Conservation (phyloP, 257 asterid genomes). For the Mitragyna speciosa region DNA sequence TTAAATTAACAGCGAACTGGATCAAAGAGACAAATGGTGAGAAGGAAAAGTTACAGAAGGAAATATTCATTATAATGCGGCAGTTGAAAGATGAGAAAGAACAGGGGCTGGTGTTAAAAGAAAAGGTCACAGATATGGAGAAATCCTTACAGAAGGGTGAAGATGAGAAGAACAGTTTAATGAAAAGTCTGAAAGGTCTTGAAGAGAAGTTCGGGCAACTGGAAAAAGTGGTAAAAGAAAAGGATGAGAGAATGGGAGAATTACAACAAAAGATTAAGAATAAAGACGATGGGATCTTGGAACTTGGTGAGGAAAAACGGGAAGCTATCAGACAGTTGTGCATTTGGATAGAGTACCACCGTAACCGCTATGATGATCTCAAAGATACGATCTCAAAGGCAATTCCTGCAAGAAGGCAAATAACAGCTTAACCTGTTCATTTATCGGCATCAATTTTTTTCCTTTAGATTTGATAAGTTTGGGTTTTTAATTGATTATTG, state of each 20-base stretch:
- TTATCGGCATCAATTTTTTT: background rate
- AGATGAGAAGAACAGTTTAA: constrained; percentile 45
- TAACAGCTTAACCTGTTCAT: constrained; percentile 34
- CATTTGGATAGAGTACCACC: constrained; percentile 76
- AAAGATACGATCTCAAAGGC: constrained; percentile 50
- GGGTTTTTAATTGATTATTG: background rate
- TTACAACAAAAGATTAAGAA: constrained; percentile 47
- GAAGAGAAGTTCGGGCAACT: constrained; percentile 49
- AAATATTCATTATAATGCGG: constrained; percentile 36
- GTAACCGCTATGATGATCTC: constrained; percentile 59
- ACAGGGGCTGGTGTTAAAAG: constrained; percentile 30
- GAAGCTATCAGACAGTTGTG: constrained; percentile 85
- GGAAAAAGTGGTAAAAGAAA: constrained; percentile 39
- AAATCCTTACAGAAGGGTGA: constrained; percentile 33
- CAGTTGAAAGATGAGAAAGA: constrained; percentile 46
- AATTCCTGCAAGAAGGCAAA: constrained; percentile 46
- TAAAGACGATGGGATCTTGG: constrained; percentile 54
- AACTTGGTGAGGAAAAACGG: constrained; percentile 69
- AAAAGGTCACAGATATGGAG: constrained; percentile 43
- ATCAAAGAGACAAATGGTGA: constrained; percentile 48
- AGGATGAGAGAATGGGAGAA: constrained; percentile 45
- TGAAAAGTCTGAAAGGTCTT: constrained; percentile 26
- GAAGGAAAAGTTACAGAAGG: constrained; percentile 46
- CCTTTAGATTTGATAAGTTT: background rate
- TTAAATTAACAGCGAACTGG: constrained; percentile 49